phyloP scores from a whole-genome alignment of 2,329 filamentous ascomycete genomes.

The Apiospora rasikravindrae region DNA sequence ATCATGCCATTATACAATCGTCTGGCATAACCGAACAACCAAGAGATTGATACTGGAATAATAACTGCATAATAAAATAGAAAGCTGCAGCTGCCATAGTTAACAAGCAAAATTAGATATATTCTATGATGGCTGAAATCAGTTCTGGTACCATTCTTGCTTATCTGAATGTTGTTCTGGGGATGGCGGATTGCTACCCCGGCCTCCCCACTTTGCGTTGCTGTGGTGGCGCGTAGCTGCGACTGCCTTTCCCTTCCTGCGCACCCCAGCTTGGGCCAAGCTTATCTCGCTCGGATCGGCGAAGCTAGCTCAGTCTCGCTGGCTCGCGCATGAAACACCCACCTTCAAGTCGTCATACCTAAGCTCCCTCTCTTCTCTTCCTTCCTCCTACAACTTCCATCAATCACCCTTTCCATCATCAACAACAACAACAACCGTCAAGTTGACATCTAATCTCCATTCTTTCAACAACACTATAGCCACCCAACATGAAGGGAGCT shows the following conservation, averaged over 20 bases:
- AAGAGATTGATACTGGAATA: too few relatives aligned
- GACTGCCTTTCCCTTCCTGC: too few relatives aligned
- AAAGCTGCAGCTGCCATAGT: neutral
- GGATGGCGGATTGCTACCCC: neutral
- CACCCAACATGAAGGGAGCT: slow-evolving; percentile 81
- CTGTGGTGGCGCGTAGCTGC: slow-evolving; percentile 3
- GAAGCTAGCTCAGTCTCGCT: neutral
- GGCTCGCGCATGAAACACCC: neutral
- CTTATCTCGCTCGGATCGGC: slow-evolving; percentile 3
- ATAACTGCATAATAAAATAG: too few relatives aligned
- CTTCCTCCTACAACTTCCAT: neutral
- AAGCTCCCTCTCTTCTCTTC: neutral
- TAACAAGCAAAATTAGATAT: neutral
- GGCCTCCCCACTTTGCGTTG: slow-evolving; percentile 9
- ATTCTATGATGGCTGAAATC: neutral
- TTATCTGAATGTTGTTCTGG: neutral
- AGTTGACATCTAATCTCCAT: neutral
- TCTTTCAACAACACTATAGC: slow-evolving; percentile 22
- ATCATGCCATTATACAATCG: neutral
- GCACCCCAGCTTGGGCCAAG: neutral
- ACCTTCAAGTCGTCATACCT: neutral
- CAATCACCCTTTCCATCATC: neutral
- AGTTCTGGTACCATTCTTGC: neutral
- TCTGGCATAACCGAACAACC: neutral
- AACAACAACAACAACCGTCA: neutral